phyloP scores from a whole-genome alignment of 1,284 basidiomycete species.

The Spongiforma sp. region DNA sequence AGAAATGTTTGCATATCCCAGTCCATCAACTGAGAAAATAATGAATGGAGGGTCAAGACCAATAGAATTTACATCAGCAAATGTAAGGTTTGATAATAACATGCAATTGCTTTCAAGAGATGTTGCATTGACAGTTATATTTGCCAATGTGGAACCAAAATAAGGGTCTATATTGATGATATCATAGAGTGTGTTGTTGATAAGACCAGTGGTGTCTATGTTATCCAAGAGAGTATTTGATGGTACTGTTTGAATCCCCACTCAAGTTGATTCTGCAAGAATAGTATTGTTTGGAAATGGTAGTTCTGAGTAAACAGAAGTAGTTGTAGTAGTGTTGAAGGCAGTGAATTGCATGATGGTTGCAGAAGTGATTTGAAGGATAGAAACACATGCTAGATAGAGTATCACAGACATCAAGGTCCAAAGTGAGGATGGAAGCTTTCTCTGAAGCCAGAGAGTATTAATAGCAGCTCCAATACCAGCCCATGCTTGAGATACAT shows the following conservation, averaged over 20 bases:
- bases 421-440: neutral
- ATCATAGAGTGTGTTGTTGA: conserved; percentile 10
- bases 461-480: conserved; percentile 8
- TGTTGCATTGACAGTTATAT: neutral
- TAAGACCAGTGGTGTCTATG: conserved; percentile 4
- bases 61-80: neutral
- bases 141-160: neutral
- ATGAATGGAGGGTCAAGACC: neutral
- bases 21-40: neutral
- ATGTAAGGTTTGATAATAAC: neutral
- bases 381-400: conserved; percentile 12
- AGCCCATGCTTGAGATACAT: neutral
- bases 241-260: neutral
- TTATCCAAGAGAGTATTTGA: neutral
- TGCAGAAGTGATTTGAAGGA: conserved; percentile 12
- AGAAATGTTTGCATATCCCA: neutral
- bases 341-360: conserved; percentile 22
- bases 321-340: neutral
- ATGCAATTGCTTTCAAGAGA: neutral
- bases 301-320: neutral
- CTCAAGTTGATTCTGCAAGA: neutral
- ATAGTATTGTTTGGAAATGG: neutral
- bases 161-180: neutral
- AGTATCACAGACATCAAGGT: conserved; percentile 8
- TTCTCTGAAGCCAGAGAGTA: conserved; percentile 7